Evolutionary conservation across 805 yeast species (phyloP).

Genomic region (Schwanniomyces occidentalis): DNA sequence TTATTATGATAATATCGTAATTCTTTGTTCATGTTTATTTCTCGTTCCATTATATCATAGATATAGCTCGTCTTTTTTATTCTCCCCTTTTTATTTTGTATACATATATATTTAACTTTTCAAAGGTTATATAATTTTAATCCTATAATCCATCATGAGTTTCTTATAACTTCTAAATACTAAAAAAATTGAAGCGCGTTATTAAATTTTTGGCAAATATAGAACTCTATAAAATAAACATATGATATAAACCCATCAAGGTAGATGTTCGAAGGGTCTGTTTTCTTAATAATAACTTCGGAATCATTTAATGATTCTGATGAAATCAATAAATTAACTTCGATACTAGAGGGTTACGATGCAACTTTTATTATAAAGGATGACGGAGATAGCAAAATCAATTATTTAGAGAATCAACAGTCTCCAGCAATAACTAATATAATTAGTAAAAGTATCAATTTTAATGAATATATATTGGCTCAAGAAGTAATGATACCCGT

Average conservation of each 20-base stretch:
- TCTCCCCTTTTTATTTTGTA: no score
- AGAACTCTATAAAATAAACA: not conserved
- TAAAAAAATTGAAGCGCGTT: not conserved
- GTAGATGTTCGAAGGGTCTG: conserved; percentile 20
- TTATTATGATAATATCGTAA: not conserved
- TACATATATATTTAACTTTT: no score
- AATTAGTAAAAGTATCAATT: conserved; percentile 51
- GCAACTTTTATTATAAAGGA: conserved; percentile 22
- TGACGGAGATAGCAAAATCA: conserved; percentile 17
- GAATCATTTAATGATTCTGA: conserved; percentile 12
- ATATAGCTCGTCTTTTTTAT: not conserved
- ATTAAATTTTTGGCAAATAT: no score
- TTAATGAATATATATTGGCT: conserved; percentile 51
- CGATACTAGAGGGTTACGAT: conserved; percentile 17
- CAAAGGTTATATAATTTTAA: no score
- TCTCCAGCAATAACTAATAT: conserved; percentile 43
- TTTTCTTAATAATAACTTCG: conserved; percentile 22
- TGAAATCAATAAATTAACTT: conserved; percentile 11
- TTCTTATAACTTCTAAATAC: no score
- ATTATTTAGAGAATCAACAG: conserved; percentile 15
- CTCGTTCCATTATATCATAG: conserved; percentile 2
- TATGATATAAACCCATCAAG: not conserved
- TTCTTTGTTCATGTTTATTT: conserved; percentile 4
- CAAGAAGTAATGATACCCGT: conserved; percentile 61
- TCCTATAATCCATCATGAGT: no score